These are phyloP conservation scores for Durusdinium trenchii DNA, from an alignment of 73 alveolate species.

Conservation along the genomic window DNA sequence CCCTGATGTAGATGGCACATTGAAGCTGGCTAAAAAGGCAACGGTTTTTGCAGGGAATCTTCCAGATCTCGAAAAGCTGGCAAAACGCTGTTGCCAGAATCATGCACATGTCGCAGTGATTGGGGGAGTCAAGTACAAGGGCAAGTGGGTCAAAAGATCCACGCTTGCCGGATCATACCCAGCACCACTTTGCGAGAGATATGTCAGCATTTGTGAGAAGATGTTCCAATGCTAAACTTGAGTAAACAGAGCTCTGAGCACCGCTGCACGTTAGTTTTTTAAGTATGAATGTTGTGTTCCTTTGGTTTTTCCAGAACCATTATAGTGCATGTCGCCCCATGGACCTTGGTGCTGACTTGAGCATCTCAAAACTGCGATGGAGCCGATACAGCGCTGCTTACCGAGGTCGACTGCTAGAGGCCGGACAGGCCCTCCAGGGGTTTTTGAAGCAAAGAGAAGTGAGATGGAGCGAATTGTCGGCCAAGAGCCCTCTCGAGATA, in stretches of 20 bases:
- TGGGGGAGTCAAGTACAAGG: not conserved
- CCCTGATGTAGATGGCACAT: not conserved
- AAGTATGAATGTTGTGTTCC: no score
- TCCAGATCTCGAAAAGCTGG: not conserved
- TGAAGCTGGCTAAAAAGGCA: not conserved
- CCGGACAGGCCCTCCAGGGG: not conserved
- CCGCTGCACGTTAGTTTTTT: no score
- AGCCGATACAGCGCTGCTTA: not conserved
- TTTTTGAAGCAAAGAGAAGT: not conserved
- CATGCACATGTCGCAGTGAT: not conserved
- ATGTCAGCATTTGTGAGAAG: not conserved
- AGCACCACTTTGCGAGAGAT: not conserved
- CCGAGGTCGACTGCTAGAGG: not conserved
- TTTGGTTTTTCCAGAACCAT: no score
- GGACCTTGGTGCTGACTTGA: no score
- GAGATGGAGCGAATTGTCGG: no score
- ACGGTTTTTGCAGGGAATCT: not conserved
- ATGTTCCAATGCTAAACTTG: no score
- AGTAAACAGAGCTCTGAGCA: no score
- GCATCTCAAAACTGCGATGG: not conserved
- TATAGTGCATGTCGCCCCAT: no score
- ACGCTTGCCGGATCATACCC: not conserved
- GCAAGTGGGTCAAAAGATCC: not conserved
- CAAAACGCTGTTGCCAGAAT: not conserved
- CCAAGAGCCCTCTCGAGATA: no score